A percentile compares a stretch with the other conserved stretches of the same genome.
Evolutionary conservation across 1,139 yeast species (phyloP).

Genomic region (Lipomyces yarrowii): DNA sequence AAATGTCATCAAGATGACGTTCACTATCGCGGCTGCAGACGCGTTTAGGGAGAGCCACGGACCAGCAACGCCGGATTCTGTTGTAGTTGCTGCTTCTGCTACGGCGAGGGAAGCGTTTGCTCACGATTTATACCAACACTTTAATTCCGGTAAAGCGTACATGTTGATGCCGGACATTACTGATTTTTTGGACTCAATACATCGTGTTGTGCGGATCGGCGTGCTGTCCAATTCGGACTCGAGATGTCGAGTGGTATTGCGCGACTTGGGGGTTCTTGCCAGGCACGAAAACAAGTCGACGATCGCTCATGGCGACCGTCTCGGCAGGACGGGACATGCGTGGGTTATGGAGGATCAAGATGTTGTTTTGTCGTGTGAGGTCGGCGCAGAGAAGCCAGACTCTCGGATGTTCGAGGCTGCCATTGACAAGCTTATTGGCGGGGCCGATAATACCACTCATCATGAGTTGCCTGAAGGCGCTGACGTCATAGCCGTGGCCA

Average conservation of each 20-base stretch:
- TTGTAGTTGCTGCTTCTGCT: background rate
- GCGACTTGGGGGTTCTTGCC: conserved; percentile 16
- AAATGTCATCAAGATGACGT: conserved; percentile 19
- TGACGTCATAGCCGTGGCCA: conserved; percentile 1
- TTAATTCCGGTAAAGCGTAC: conserved; percentile 23
- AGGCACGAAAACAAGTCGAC: background rate
- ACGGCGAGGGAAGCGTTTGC: conserved; percentile 11
- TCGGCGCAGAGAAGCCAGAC: conserved; percentile 28
- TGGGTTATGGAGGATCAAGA: conserved; percentile 14
- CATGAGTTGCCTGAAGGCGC: background rate
- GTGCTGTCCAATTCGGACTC: conserved; percentile 24
- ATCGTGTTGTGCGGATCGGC: conserved; percentile 4
- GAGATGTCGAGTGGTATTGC: conserved; percentile 14
- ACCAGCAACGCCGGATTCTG: background rate
- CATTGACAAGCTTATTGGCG: background rate
- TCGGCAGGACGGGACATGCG: background rate
- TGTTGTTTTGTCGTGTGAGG: conserved; percentile 23
- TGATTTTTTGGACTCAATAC: conserved; percentile 11
- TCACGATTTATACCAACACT: conserved; percentile 14
- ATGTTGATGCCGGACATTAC: conserved; percentile 14
- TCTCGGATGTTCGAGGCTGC: conserved; percentile 24
- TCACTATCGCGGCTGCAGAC: conserved; percentile 5
- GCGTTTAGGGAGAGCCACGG: background rate
- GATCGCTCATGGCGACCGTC: background rate
- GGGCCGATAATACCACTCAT: background rate